These are phyloP conservation scores for Fraxinus platypoda DNA, from an alignment of 305 asterid genomes.

Conservation along the genomic window DNA sequence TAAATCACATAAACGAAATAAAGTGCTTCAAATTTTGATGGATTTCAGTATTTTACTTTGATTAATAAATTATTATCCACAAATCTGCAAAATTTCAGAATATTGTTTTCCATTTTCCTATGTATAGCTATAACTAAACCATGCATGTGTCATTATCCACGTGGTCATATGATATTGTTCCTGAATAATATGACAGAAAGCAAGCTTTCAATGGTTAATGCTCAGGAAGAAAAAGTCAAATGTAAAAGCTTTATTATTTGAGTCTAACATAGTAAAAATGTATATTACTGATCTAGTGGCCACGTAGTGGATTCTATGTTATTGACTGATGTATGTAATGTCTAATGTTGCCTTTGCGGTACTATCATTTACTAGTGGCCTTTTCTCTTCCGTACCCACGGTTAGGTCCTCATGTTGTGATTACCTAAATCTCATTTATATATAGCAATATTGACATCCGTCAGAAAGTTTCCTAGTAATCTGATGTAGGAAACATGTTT, in stretches of 20 bases:
- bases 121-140: not conserved
- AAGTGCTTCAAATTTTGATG: not conserved
- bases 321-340: not conserved
- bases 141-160: not conserved
- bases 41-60: not conserved
- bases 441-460: not conserved
- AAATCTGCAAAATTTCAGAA: not conserved
- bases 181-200: not conserved
- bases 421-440: not conserved
- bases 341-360: not conserved
- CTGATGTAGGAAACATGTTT: not conserved
- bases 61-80: not conserved
- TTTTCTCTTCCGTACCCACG: not conserved
- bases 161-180: constrained; percentile 7
- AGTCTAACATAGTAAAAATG: not conserved
- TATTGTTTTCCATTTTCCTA: not conserved
- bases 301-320: not conserved
- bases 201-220: not conserved
- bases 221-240: not conserved
- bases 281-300: not conserved
- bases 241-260: not conserved
- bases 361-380: not conserved
- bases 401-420: not conserved
- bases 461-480: not conserved
- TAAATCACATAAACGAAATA: not conserved